Conservation (phyloP, 2,329 filamentous ascomycete genomes). For the Neoscytalidium dimidiatum region DNA sequence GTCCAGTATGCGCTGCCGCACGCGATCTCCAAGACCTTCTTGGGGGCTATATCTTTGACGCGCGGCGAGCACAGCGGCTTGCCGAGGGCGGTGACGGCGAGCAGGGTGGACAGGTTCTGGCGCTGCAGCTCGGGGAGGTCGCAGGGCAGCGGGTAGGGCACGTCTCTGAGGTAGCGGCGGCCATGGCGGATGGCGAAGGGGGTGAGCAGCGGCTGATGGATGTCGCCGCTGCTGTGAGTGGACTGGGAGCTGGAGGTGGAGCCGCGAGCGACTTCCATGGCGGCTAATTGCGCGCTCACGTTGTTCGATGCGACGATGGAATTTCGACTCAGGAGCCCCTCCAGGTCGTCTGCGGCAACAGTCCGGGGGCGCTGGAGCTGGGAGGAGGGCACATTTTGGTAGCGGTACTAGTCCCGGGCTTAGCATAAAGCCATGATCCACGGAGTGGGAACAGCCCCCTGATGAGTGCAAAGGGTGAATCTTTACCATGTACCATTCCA, state of each 20-base stretch:
- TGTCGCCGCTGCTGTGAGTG: constrained; percentile 32
- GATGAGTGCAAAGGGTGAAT: constrained; percentile 13
- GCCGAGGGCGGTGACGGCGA: constrained; percentile 80
- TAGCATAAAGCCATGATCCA: constrained; percentile 19
- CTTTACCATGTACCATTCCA: constrained; percentile 22
- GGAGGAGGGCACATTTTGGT: constrained; percentile 19
- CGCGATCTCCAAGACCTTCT: constrained; percentile 78
- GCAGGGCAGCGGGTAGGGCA: constrained; percentile 82
- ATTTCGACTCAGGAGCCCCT: constrained; percentile 16
- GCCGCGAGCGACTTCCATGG: constrained; percentile 40
- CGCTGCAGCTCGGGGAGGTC: constrained; percentile 86
- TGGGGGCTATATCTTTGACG: constrained; percentile 67
- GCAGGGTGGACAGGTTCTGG: constrained; percentile 79
- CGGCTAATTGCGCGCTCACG: constrained; percentile 22
- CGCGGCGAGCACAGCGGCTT: constrained; percentile 74
- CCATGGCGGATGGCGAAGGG: constrained; percentile 75
- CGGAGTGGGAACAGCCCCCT: constrained; percentile 16
- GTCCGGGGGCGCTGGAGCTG: constrained; percentile 14
- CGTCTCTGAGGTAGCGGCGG: constrained; percentile 78
- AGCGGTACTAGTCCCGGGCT: constrained; percentile 21
- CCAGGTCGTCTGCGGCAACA: constrained; percentile 17
- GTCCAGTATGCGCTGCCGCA: constrained; percentile 92
- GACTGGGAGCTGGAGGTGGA: constrained; percentile 42
- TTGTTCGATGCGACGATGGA: constrained; percentile 14
- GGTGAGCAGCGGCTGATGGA: constrained; percentile 33